Conservation (phyloP, 331 rosid genomes). For the Saraca asoca region DNA sequence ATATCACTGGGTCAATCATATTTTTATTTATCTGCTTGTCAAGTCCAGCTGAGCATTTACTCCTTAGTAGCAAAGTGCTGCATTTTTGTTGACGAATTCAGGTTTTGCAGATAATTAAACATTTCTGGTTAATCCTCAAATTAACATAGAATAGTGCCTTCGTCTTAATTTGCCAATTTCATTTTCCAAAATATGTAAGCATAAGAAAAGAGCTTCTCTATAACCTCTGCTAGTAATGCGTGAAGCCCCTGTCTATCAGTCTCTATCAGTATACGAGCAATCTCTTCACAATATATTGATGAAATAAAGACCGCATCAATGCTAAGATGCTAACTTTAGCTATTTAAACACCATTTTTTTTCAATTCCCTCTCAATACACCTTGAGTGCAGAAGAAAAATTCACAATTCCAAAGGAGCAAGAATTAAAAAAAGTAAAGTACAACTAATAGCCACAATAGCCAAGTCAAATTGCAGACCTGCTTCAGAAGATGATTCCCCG, state of each 20-base stretch:
- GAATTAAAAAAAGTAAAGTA: not conserved
- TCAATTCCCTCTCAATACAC: too few relatives aligned
- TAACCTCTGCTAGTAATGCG: not conserved
- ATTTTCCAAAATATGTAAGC: not conserved
- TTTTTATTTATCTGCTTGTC: not conserved
- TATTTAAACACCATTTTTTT: not conserved
- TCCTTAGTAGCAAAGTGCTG: not conserved
- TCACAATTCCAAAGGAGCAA: constrained; percentile 1
- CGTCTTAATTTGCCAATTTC: not conserved
- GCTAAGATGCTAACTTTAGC: not conserved
- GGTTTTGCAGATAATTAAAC: not conserved
- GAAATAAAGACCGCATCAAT: too few relatives aligned
- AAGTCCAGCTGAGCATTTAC: not conserved
- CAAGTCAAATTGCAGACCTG: constrained; percentile 49
- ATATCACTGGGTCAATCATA: not conserved
- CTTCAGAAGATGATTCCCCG: constrained; percentile 65
- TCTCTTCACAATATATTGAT: too few relatives aligned
- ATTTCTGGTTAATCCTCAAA: not conserved
- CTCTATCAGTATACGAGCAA: too few relatives aligned
- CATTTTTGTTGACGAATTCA: not conserved
- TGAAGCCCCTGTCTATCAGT: not conserved
- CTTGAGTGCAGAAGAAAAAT: not conserved
- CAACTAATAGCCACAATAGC: not conserved
- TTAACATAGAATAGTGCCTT: too few relatives aligned
- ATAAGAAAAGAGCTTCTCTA: not conserved